Conservation (phyloP, 371 early-diverging fungal genomes). For the Coemansia sp. region DNA sequence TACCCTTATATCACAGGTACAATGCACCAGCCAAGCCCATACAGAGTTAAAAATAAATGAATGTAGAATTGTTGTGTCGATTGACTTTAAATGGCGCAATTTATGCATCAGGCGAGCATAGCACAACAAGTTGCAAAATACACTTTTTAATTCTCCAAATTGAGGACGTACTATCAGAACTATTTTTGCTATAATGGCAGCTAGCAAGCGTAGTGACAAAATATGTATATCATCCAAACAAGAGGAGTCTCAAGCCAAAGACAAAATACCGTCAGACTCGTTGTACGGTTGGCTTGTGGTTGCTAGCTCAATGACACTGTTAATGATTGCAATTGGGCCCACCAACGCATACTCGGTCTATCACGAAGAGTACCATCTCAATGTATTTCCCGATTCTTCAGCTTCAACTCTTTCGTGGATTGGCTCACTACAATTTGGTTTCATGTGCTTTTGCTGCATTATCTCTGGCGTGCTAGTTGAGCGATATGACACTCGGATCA, state of each 20-base stretch:
- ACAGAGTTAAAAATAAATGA: neutral
- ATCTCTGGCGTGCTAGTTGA: conserved; percentile 32
- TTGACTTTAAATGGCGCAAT: too few relatives aligned
- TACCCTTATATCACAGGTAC: too few relatives aligned
- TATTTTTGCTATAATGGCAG: neutral
- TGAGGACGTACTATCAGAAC: neutral
- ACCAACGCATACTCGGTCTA: conserved; percentile 35
- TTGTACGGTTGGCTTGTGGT: conserved; percentile 29
- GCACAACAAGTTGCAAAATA: too few relatives aligned
- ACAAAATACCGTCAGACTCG: conserved; percentile 12
- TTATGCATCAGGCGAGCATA: too few relatives aligned
- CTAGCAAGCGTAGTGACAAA: neutral
- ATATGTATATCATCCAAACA: neutral
- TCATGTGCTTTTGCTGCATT: conserved; percentile 30
- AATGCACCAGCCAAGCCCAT: too few relatives aligned
- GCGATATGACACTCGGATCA: conserved; percentile 10
- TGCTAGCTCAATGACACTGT: conserved; percentile 9
- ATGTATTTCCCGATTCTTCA: conserved; percentile 25
- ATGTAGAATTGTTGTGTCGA: too few relatives aligned
- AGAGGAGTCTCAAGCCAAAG: neutral
- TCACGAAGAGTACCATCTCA: conserved; percentile 15
- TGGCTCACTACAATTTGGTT: conserved; percentile 29
- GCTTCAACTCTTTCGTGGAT: conserved; percentile 35
- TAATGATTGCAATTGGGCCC: conserved; percentile 22
- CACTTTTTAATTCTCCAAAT: too few relatives aligned